phyloP scores from a whole-genome alignment of 2,329 filamentous ascomycete genomes.

The Epichloe brachyelytri region DNA sequence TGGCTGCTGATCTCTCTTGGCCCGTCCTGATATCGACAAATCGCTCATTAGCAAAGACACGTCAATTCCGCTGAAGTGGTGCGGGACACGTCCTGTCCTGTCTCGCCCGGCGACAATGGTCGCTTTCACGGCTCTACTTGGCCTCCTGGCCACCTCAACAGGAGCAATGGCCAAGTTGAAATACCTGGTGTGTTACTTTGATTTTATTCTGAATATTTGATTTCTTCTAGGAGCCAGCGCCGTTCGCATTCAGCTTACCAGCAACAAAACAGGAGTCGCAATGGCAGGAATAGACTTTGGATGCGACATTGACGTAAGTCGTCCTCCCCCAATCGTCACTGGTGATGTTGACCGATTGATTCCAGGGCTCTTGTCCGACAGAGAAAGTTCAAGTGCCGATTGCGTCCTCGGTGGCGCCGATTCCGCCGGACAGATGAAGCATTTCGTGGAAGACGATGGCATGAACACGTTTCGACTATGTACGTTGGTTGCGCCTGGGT shows the following conservation, averaged over 20 bases:
- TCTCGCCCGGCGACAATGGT: neutral
- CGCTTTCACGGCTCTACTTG: neutral
- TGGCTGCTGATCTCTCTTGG: too few relatives aligned
- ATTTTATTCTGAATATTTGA: too few relatives aligned
- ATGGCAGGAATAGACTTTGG: conserved; percentile 37
- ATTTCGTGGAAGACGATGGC: conserved; percentile 37
- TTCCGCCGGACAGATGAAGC: conserved; percentile 40
- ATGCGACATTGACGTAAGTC: conserved; percentile 29
- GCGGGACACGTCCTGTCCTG: neutral
- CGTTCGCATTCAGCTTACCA: neutral
- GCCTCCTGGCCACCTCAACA: neutral
- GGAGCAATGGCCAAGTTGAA: conserved; percentile 1
- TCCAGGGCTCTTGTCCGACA: conserved; percentile 25
- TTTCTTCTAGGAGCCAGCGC: too few relatives aligned
- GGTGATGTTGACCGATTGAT: neutral
- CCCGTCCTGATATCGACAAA: too few relatives aligned
- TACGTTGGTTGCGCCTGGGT: conserved; percentile 12
- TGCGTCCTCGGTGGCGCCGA: conserved; percentile 19
- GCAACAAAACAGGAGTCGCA: conserved; percentile 21
- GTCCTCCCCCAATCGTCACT: neutral
- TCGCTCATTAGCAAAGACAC: too few relatives aligned
- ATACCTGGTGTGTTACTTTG: conserved; percentile 7
- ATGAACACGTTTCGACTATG: conserved; percentile 44
- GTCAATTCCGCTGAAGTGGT: neutral
- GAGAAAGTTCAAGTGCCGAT: conserved; percentile 23